Conservation (phyloP, 805 yeast species). For the Groenewaldozyma tartarivorans region DNA sequence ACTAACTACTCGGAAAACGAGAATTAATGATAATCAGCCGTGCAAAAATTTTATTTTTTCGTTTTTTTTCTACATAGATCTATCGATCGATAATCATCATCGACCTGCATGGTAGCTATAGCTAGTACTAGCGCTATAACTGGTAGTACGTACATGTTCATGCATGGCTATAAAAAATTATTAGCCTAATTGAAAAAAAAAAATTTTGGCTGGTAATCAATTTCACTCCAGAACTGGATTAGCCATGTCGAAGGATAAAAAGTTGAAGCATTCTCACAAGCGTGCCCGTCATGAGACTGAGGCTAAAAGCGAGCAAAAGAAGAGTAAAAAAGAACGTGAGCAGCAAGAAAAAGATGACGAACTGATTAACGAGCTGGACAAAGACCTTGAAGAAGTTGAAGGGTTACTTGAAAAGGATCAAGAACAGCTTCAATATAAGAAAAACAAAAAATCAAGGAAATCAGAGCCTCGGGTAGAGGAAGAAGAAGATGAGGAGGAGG, state of each 20-base stretch:
- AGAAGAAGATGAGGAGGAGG: constrained; percentile 23
- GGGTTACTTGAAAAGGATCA: constrained; percentile 16
- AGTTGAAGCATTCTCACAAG: constrained; percentile 1
- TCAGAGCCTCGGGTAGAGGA: constrained; percentile 21
- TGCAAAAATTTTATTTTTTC: too few relatives aligned
- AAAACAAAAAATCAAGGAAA: constrained; percentile 14
- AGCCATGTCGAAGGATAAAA: neutral
- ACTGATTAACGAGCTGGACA: constrained; percentile 17
- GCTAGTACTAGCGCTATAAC: too few relatives aligned
- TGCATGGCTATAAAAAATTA: too few relatives aligned
- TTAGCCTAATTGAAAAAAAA: neutral
- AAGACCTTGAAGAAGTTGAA: constrained; percentile 17
- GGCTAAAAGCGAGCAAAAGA: constrained; percentile 3
- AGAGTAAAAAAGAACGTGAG: constrained; percentile 2
- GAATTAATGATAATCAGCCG: too few relatives aligned
- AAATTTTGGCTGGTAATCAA: too few relatives aligned
- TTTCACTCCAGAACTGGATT: neutral
- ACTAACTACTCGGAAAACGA: too few relatives aligned
- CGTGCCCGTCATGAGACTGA: neutral
- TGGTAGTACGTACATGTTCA: too few relatives aligned
- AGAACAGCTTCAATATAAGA: constrained; percentile 12
- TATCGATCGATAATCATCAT: too few relatives aligned
- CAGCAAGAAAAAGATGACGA: constrained; percentile 11
- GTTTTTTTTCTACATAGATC: too few relatives aligned
- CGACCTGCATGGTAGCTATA: too few relatives aligned